Percentiles rank a stretch among this genome's conserved stretches.
Conservation (phyloP, 2,329 filamentous ascomycete genomes). For the Colletotrichum tropicicola region DNA sequence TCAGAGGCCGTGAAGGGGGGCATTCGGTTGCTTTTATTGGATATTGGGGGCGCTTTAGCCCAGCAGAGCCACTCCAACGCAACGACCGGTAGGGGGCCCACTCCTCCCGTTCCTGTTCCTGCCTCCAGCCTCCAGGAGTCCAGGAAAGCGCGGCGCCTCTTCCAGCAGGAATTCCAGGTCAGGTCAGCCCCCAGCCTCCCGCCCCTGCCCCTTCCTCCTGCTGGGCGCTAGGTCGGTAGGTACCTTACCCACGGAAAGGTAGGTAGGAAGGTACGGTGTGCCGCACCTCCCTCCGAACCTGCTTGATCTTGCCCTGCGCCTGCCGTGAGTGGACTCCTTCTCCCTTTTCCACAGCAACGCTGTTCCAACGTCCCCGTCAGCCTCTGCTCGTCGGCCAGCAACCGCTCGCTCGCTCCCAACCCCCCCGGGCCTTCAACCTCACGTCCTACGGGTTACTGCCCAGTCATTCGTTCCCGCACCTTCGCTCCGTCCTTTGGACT, state of each 20-base stretch:
- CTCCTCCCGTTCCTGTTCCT: slow-evolving; percentile 10
- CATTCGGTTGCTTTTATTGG: slow-evolving; percentile 11
- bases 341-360: slow-evolving; percentile 38
- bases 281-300: background rate
- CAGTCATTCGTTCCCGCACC: slow-evolving; percentile 26
- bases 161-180: slow-evolving; percentile 3
- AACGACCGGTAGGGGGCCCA: slow-evolving; percentile 8
- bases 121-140: no score
- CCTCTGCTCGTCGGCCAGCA: slow-evolving; percentile 28
- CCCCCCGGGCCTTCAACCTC: slow-evolving; percentile 22
- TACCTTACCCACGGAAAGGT: no score
- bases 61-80: background rate
- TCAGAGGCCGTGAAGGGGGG: background rate
- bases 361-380: slow-evolving; percentile 21
- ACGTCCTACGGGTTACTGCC: slow-evolving; percentile 9
- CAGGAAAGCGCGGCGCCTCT: no score
- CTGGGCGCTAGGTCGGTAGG: no score
- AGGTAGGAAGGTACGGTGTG: no score
- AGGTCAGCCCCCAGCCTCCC: no score
- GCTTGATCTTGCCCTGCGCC: no score
- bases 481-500: slow-evolving; percentile 19
- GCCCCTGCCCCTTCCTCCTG: no score
- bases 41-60: background rate
- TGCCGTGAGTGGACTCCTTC: background rate
- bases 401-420: slow-evolving; percentile 23